These are phyloP conservation scores for Xylaria castorea DNA, from an alignment of 495 filamentous ascomycete species.

Conservation along the genomic window DNA sequence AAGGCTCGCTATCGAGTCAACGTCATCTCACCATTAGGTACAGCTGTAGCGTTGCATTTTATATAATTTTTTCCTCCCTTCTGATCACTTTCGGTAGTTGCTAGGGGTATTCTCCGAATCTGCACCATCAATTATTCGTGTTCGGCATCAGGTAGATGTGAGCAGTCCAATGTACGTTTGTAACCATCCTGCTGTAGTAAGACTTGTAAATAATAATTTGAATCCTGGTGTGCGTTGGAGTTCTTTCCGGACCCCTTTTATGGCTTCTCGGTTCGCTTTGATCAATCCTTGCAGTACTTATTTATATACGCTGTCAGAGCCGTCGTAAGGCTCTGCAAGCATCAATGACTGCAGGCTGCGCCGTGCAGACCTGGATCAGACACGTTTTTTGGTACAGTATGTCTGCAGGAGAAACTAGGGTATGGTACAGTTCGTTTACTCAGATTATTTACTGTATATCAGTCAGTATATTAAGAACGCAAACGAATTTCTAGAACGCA, in stretches of 20 bases:
- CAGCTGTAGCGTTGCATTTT: conserved; percentile 5
- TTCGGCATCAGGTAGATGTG: conserved; percentile 1
- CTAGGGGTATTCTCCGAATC: background rate
- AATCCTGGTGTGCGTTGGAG: background rate
- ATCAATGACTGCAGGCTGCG: background rate
- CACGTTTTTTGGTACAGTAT: conserved; percentile 11
- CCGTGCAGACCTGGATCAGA: background rate
- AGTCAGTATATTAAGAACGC: background rate
- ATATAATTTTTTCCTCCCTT: background rate
- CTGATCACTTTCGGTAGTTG: background rate
- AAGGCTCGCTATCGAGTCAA: conserved; percentile 2
- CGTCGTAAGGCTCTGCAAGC: conserved; percentile 1
- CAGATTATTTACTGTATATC: background rate
- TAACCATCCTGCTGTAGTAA: background rate
- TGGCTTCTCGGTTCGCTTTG: background rate
- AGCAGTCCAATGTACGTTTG: background rate
- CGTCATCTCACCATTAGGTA: conserved; percentile 1
- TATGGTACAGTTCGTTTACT: conserved; percentile 9
- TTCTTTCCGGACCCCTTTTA: conserved; percentile 10
- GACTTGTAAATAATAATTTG: background rate
- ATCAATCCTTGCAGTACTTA: background rate
- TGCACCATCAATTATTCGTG: background rate
- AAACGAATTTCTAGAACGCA: conserved; percentile 27
- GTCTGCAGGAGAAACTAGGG: background rate
- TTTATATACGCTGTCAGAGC: conserved; percentile 9